Conservation (phyloP, 2,329 filamentous ascomycete genomes). For the Talaromyces funiculosus region DNA sequence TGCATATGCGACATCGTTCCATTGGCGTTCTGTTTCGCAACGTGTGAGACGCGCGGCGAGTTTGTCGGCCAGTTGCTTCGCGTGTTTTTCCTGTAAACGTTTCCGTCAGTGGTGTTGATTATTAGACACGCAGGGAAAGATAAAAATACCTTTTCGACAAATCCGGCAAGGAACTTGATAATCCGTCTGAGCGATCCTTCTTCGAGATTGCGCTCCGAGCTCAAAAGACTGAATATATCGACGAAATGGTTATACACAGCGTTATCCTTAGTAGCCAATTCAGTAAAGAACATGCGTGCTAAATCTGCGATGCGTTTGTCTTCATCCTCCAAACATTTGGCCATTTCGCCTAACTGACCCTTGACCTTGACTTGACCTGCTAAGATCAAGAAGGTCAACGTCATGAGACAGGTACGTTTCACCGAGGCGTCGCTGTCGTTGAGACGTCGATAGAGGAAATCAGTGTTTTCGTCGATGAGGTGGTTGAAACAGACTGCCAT, state of each 20-base stretch:
- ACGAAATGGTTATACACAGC: slow-evolving; percentile 99
- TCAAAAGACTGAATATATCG: slow-evolving; percentile 94
- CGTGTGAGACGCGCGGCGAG: slow-evolving; percentile 76
- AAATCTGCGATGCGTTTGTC: slow-evolving; percentile 92
- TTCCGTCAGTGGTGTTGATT: neutral
- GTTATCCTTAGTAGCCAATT: slow-evolving; percentile 96
- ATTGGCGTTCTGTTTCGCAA: slow-evolving; percentile 89
- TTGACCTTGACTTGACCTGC: slow-evolving; percentile 99
- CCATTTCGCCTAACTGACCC: slow-evolving; percentile 97
- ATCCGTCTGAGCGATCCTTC: slow-evolving; percentile 84
- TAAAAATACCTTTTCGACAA: slow-evolving; percentile 82
- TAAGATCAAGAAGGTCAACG: slow-evolving; percentile 90
- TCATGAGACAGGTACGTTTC: slow-evolving; percentile 97
- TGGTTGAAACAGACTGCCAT: slow-evolving; percentile 99
- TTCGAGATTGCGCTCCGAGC: slow-evolving; percentile 70
- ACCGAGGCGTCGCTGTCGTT: slow-evolving; percentile 85
- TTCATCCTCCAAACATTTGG: slow-evolving; percentile 94
- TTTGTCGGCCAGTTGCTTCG: slow-evolving; percentile 88
- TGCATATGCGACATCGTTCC: slow-evolving; percentile 95
- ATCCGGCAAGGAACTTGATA: slow-evolving; percentile 86
- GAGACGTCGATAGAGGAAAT: slow-evolving; percentile 90
- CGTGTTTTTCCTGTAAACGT: slow-evolving; percentile 73
- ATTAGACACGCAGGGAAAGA: neutral
- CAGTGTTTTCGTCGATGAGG: slow-evolving; percentile 97
- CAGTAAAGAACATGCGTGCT: slow-evolving; percentile 96